These are phyloP conservation scores for Neurospora sp. DNA, from an alignment of 495 filamentous ascomycete species.

Conservation along the genomic window DNA sequence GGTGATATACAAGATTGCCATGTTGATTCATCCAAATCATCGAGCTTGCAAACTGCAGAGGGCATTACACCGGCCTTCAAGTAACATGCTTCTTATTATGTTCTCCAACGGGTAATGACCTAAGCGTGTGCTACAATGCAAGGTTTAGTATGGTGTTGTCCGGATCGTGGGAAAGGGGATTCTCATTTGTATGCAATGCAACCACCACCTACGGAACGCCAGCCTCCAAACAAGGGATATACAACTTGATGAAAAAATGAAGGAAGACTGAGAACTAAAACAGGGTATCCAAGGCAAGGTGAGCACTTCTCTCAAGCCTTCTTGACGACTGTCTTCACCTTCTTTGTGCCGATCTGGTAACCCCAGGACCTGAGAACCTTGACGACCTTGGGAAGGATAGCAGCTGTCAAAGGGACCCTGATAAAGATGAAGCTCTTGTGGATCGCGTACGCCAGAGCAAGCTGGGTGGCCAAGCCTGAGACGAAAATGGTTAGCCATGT, in stretches of 20 bases:
- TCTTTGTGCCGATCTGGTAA: constrained; percentile 46
- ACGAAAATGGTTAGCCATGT: neutral
- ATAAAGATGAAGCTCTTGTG: constrained; percentile 98
- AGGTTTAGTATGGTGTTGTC: neutral
- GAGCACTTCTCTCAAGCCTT: neutral
- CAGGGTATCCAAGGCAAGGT: neutral
- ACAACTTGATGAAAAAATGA: neutral
- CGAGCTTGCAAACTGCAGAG: neutral
- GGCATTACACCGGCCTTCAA: neutral
- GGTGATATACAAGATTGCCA: neutral
- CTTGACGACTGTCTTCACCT: constrained; percentile 3
- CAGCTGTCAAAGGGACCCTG: constrained; percentile 79
- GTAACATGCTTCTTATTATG: neutral
- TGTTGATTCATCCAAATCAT: neutral
- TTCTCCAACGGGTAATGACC: neutral
- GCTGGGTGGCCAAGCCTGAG: constrained; percentile 57
- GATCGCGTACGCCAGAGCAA: constrained; percentile 90
- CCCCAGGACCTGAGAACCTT: constrained; percentile 79
- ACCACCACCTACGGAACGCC: constrained; percentile 5
- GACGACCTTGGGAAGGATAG: constrained; percentile 84
- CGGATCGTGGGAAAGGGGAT: constrained; percentile 2
- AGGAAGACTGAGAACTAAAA: neutral
- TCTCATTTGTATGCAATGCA: constrained; percentile 5
- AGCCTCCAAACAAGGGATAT: neutral
- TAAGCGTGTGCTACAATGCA: neutral